These are phyloP conservation scores for Leccinum angustisporum DNA, from an alignment of 1,284 basidiomycete species.

Conservation along the genomic window DNA sequence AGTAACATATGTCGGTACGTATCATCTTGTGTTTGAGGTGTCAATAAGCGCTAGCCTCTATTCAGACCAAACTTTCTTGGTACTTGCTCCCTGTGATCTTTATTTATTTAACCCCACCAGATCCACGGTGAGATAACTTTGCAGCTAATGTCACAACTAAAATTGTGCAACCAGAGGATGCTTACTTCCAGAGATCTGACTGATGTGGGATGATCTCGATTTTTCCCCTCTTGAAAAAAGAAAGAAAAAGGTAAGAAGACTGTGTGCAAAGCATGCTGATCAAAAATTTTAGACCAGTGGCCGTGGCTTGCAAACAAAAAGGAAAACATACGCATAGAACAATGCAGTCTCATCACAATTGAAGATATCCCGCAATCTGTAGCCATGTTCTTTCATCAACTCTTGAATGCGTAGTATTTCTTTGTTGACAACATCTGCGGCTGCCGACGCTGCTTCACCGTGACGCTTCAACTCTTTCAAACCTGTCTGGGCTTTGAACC, in stretches of 20 bases:
- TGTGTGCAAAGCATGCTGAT: no score
- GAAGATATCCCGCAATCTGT: no score
- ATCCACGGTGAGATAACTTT: conserved; percentile 12
- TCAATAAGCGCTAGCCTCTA: conserved; percentile 7
- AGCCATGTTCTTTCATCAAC: no score
- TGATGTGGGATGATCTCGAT: not conserved
- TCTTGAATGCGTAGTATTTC: no score
- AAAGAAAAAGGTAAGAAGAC: not conserved
- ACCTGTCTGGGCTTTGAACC: no score
- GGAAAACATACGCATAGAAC: no score
- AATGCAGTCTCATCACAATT: no score
- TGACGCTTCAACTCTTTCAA: no score
- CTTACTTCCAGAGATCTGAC: not conserved
- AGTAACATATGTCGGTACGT: conserved; percentile 6
- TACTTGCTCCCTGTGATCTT: conserved; percentile 11
- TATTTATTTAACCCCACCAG: conserved; percentile 4
- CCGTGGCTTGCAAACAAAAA: no score
- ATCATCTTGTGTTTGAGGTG: conserved; percentile 10
- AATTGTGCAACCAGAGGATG: conserved; percentile 20
- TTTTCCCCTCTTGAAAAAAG: not conserved
- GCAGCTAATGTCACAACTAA: conserved; percentile 22
- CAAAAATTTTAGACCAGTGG: no score
- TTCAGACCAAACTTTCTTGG: conserved; percentile 13
- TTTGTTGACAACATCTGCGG: no score
- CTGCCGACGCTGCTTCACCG: no score